Evolutionary conservation across 768 basidiomycete genomes (phyloP), one percentile per base, ranked within the genome.

Genomic region (Clitopilus passeckerianus): DNA sequence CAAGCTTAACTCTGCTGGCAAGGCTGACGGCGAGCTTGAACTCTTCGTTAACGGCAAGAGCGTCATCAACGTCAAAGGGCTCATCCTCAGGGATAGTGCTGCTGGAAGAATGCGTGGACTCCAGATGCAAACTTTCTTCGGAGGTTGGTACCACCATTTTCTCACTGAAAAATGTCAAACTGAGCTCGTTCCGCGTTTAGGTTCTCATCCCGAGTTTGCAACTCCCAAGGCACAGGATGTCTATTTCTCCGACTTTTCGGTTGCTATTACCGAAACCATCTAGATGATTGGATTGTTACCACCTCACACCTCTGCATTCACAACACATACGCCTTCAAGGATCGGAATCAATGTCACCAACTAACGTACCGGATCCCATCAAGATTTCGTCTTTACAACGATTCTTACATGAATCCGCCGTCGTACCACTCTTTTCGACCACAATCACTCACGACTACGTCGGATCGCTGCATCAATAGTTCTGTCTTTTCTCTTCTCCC

Each of bases 121-220:
- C 59, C 84, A 84, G 70, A 81, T 86, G 78, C 86, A 90, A 73
- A 87, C 88, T n/a, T 90, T 90, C 81, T 90, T 91, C 63, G 88
- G 88, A 53, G 86, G 84, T 81, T 66, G 61, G 75, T 72, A 18
- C 22, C 34, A 34, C 34, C 30, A 6, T 50, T 3, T 50, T 50
- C 10, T 23, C 16, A 50, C 46, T n/a, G n/a, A 20, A 22, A 2
- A 12, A 81, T 88, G 58, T 83, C 83, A 69, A 81, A 77, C 86
- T 90, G 73, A 87, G 87, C 14, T 90, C 90, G 80, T 90, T 90
- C 63, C 87, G 87, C 44, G 3, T 16, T 50, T 66, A 80, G 86
- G 84, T 81, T 72, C 27, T 27, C 41, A 55, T 55, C 54, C 54
- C 54, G 54, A 55, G 54, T 55, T 55, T 55, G 54, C 54, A 34